Evolutionary conservation across 768 basidiomycete genomes (phyloP).

Genomic region (Termitomyces sp.): DNA sequence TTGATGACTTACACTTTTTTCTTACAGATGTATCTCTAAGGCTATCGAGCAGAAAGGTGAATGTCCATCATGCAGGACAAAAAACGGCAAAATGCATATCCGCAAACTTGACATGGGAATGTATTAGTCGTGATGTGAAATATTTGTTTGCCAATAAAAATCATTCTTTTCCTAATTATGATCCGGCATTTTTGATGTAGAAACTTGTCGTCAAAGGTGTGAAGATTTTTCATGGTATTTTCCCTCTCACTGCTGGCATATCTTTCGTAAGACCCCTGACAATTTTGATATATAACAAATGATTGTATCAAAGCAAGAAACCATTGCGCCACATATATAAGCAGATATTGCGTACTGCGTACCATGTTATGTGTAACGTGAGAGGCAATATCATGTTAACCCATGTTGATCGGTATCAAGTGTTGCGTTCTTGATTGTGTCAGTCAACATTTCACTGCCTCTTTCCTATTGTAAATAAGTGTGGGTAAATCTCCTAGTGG

Average conservation of each 20-base stretch:
- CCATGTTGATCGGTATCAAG: neutral
- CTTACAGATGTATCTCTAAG: slow-evolving; percentile 8
- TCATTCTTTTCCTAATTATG: neutral
- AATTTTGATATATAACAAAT: rapidly evolving
- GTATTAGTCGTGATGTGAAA: neutral
- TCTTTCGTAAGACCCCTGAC: no score
- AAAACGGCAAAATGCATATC: slow-evolving; percentile 1
- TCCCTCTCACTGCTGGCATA: neutral
- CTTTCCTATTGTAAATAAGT: neutral
- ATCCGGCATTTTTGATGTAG: no score
- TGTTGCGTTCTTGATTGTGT: neutral
- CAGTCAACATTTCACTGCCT: neutral
- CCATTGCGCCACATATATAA: neutral
- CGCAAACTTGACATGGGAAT: slow-evolving; percentile 6
- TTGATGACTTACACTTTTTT: neutral
- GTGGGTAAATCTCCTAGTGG: neutral
- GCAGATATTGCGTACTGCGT: no score
- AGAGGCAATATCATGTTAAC: neutral
- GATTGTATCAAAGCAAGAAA: no score
- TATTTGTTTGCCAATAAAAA: neutral
- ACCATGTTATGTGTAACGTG: neutral
- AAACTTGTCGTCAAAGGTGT: neutral
- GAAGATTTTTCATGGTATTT: no score
- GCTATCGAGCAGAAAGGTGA: slow-evolving; percentile 5
- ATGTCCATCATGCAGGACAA: slow-evolving; percentile 7